phyloP scores from a whole-genome alignment of 345 rosid genomes.

The Eucalyptus marginata region DNA sequence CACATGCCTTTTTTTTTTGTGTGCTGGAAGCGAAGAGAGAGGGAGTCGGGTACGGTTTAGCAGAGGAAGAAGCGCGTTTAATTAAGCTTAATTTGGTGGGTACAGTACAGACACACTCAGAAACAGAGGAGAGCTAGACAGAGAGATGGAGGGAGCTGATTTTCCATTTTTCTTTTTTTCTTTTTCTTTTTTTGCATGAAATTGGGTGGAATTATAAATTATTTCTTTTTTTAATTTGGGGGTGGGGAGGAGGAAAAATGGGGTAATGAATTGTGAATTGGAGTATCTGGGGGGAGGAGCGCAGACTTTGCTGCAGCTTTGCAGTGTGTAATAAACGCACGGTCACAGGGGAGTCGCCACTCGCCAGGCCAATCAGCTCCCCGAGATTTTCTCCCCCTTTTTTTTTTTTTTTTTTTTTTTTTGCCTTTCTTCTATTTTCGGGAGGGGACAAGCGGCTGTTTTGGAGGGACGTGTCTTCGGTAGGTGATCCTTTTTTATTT shows the following conservation, averaged over 20 bases:
- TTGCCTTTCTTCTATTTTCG: background rate
- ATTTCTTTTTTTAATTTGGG: background rate
- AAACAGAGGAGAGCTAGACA: background rate
- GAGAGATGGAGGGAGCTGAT: background rate
- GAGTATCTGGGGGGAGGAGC: background rate
- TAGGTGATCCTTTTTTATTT: background rate
- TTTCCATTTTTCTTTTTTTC: background rate
- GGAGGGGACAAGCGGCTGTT: background rate
- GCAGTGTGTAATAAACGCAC: background rate
- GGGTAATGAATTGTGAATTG: background rate
- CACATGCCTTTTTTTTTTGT: background rate
- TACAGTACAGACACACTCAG: background rate
- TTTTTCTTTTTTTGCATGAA: background rate
- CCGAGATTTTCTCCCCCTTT: background rate
- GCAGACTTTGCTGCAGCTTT: background rate
- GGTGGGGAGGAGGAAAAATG: background rate
- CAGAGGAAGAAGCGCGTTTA: background rate
- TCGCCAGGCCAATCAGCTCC: background rate
- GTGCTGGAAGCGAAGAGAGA: background rate
- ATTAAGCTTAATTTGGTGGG: background rate
- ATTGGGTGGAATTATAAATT: background rate
- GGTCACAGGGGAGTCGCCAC: background rate
- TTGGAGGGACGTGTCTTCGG: background rate
- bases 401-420: background rate
- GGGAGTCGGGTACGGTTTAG: background rate